Evolutionary conservation across 177 flowering plant genomes (phyloP), one percentile per base, ranked within the genome.

Genomic region (Tripterygium wilfordii): DNA sequence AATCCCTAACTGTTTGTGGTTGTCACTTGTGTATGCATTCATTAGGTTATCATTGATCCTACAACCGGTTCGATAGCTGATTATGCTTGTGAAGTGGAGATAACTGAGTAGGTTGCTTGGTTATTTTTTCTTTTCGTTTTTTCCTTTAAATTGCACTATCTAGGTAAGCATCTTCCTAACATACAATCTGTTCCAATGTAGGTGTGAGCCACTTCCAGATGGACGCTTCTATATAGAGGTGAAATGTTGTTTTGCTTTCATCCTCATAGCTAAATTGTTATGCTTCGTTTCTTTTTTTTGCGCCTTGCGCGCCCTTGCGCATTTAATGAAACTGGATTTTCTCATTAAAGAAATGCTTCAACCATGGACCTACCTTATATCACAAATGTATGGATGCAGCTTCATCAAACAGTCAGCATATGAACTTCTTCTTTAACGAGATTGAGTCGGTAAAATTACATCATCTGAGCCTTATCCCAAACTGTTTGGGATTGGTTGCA

Each of bases 121-220:
- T 32, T 12, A 32, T 32, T 9, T 15, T 35, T 6, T 35, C 38
- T 21, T 38, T 18, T 40, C 8, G 23, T 10, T 12, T 26, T 31
- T 1, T 2, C 4, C 22, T 22, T 13, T 14, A 14, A 22, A 5
- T n/a, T 42, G 15, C 12, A 10, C 28, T 30, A 6, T 6, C 33
- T 30, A 30, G 7, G 33, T 39, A 18, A 18, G 5, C 4, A 12
- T 46, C 38, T 40, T 36, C 4, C 17, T 28, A 14, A 8, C 30
- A 4, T 27, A 21, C 22, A 32, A 42, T 10, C 41, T 49, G 24
- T 42, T 15, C 39, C 29, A 44, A 25, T 70, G 42, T 57, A 88
- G 98, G 64, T 91, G 96, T 65, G 96, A 91, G 61, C 96, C 96
- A 66, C 92, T 88, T 65, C 89, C 88, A 26, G 98, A 91, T 78